These are phyloP conservation scores for Aschersonia sp. DNA, from an alignment of 2,329 filamentous ascomycete genomes.

Conservation along the genomic window DNA sequence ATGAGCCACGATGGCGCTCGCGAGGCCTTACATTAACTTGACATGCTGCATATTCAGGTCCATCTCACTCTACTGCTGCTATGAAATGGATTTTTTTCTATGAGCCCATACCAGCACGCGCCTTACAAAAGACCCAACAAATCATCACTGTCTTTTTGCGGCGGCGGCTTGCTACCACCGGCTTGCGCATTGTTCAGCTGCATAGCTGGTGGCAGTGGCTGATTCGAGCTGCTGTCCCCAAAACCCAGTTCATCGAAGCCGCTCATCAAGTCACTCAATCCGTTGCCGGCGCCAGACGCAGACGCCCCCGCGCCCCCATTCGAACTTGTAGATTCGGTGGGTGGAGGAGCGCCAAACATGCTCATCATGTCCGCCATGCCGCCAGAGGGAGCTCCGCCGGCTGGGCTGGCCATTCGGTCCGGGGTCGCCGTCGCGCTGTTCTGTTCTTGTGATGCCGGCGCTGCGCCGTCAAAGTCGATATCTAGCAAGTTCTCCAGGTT, in stretches of 20 bases:
- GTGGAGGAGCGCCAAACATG: constrained; percentile 54
- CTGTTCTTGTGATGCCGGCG: constrained; percentile 69
- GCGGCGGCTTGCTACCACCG: constrained; percentile 10
- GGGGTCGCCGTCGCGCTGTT: constrained; percentile 44
- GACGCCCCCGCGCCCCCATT: constrained; percentile 15
- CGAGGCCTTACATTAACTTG: too few relatives aligned
- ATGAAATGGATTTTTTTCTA: background rate
- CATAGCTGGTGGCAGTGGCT: constrained; percentile 50
- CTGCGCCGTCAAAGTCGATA: constrained; percentile 89
- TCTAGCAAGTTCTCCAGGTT: constrained; percentile 93
- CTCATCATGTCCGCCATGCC: constrained; percentile 53
- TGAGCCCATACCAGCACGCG: background rate
- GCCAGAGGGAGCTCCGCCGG: constrained; percentile 24
- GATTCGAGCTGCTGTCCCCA: constrained; percentile 35
- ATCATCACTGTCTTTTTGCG: constrained; percentile 48
- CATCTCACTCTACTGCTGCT: background rate
- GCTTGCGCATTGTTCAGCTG: constrained; percentile 31
- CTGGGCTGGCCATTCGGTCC: constrained; percentile 52
- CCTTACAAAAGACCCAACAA: constrained; percentile 30
- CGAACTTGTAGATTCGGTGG: constrained; percentile 26
- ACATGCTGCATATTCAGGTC: background rate
- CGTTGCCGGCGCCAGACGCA: constrained; percentile 28
- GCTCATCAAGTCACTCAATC: constrained; percentile 78
- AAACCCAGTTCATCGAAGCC: constrained; percentile 76
- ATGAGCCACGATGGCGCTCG: too few relatives aligned